Base-by-base conservation (phyloP, 495 filamentous ascomycete genomes). In the Endocarpon pusillum region DNA sequence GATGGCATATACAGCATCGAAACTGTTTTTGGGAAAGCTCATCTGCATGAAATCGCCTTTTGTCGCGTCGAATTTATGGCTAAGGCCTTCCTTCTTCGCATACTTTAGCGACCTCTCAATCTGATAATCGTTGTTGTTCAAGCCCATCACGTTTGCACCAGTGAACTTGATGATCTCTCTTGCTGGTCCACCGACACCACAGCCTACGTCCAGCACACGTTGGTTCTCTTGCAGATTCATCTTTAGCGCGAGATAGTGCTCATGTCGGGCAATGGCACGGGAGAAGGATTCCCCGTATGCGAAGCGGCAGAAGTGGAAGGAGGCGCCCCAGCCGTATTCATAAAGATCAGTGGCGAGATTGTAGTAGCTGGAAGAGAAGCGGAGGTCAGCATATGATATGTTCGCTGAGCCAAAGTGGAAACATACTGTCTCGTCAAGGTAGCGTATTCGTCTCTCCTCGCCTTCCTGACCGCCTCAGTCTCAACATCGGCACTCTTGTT, bases 31-130 rank as follows among this genome's bases (percentile, higher is more conserved):
- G 31, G 82, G 78, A 67, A 96, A 97, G 21, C 71, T 77, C 87
- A 97, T 96, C 75, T 97, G 89, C 87, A 94, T 96, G 62, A 96
- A 97, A 47, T 96, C 91, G 30, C 89, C 87, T 71, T 96, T 94
- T 40, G 82, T 76, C 43, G 84, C 96, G 47, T 67, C 72, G 49
- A 94, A 59, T 62, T 93, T 82, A 46, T 83, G 50, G 2, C 75
- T 69, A 22, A 96, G 62, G 34, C 80, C 80, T 52, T 93, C 83
- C 47, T 76, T 75, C 33, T 67, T 55, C 11, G 85, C 82, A 53
- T 96, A 94, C 27, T 67, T 67, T 16, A 76, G 87, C 4, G 89
- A 91, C 33, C 89, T 81, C 57, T 94, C 71, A 51, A 97, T 96
- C 61, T 97, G 89, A 68, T 96, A 96, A 62, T 94, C 87, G 62